Evolutionary conservation across 2,329 filamentous ascomycete genomes (phyloP).

Genomic region (Xylariomycetidae sp.): DNA sequence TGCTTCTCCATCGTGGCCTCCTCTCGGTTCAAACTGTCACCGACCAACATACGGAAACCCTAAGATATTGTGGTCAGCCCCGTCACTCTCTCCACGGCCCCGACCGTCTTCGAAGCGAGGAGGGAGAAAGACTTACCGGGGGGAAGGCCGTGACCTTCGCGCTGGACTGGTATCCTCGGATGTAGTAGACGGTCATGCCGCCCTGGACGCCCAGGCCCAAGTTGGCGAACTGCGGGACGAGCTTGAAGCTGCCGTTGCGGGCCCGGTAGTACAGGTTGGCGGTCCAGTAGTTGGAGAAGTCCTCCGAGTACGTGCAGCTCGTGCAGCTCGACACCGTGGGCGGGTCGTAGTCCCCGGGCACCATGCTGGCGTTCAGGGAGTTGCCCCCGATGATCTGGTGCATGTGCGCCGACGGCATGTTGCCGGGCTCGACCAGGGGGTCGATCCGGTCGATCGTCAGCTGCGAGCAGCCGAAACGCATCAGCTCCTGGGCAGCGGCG

Average conservation of each 20-base stretch:
- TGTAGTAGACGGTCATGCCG: slow-evolving; percentile 29
- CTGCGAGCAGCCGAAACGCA: slow-evolving; percentile 32
- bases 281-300: slow-evolving; percentile 30
- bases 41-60: slow-evolving; percentile 29
- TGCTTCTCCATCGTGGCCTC: slow-evolving; percentile 22
- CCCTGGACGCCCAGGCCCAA: slow-evolving; percentile 24
- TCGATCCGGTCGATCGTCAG: slow-evolving; percentile 30
- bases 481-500: slow-evolving; percentile 28
- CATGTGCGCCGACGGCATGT: slow-evolving; percentile 26
- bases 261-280: slow-evolving; percentile 28
- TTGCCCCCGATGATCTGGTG: slow-evolving; percentile 28
- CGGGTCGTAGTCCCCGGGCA: slow-evolving; percentile 19
- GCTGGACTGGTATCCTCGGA: slow-evolving; percentile 23
- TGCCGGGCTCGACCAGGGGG: slow-evolving; percentile 26
- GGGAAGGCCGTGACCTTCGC: slow-evolving; percentile 26
- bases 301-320: slow-evolving; percentile 28
- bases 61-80: slow-evolving; percentile 7
- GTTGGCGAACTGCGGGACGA: slow-evolving; percentile 27
- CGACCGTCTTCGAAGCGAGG: no score
- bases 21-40: slow-evolving; percentile 22
- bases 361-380: slow-evolving; percentile 28
- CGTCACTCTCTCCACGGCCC: not conserved
- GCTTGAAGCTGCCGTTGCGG: slow-evolving; percentile 27
- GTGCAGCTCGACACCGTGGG: slow-evolving; percentile 22
- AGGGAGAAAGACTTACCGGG: slow-evolving; percentile 17